These are phyloP conservation scores for sorghum (Sorghum bicolor) DNA, from an alignment of 176 grass and related monocot species.

Conservation along the genomic window Sorghum_bicolor_NCBIv3 NC_012873.2:50770001-50770500, in stretches of 20 bases:
- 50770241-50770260: background rate
- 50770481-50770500: background rate
- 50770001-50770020: background rate
- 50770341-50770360: too few species aligned
- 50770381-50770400: too few species aligned
- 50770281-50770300: too few species aligned
- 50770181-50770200: background rate
- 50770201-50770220: background rate
- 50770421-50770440: too few species aligned
- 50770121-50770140: background rate
- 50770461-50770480: background rate
- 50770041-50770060: background rate
- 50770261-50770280: background rate
- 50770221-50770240: background rate
- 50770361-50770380: too few species aligned
- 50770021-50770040: background rate
- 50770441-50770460: too few species aligned
- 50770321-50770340: too few species aligned
- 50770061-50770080: background rate
- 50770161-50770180: background rate
- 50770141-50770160: too few species aligned
- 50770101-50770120: background rate
- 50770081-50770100: background rate
- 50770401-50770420: too few species aligned
- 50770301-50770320: too few species aligned